These are phyloP conservation scores for Emiliania huxleyi DNA, from an alignment of 78 protist genomes.

Conservation along the genomic window DNA sequence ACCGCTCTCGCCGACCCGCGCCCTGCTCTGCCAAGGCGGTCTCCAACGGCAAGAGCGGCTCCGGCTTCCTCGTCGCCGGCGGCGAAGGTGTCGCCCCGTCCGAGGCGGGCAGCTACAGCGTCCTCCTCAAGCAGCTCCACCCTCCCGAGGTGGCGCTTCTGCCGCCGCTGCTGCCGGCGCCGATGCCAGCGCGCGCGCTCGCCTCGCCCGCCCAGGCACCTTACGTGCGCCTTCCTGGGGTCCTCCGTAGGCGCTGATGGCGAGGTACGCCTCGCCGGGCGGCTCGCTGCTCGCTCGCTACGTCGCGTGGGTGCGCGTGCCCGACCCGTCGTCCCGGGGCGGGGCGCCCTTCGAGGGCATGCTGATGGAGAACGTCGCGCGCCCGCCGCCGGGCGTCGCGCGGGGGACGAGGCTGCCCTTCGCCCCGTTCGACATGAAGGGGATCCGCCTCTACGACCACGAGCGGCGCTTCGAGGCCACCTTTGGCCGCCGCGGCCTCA, in stretches of 20 bases:
- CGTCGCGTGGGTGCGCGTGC: neutral
- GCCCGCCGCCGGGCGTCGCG: neutral
- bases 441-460: neutral
- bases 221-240: no score
- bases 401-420: neutral
- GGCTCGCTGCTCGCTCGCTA: neutral
- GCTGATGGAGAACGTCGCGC: neutral
- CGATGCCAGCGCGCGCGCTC: no score
- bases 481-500: neutral
- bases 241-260: no score
- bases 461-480: neutral
- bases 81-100: neutral
- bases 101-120: neutral
- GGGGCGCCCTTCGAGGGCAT: neutral
- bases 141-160: neutral
- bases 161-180: neutral
- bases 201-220: no score
- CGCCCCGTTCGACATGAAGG: neutral
- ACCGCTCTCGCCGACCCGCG: no score
- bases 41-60: neutral
- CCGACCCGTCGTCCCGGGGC: neutral
- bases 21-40: neutral
- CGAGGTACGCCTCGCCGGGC: neutral
- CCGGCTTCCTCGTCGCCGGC: neutral
- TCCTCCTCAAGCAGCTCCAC: neutral